Conservation (phyloP, 768 basidiomycete genomes). For the Russula virescens region DNA sequence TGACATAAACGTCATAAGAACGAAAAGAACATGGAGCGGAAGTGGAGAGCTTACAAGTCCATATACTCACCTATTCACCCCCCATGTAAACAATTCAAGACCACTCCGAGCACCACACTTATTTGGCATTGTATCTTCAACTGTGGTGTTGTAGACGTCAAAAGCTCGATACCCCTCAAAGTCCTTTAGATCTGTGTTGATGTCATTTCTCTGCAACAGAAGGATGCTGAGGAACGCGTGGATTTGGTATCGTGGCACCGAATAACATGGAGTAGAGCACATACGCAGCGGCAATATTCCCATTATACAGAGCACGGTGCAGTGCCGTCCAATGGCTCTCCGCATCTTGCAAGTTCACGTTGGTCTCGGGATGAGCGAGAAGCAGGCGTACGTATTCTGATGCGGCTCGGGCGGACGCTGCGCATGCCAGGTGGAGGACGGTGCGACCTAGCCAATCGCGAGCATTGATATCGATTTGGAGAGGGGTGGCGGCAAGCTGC, state of each 20-base stretch:
- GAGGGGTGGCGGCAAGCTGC: slow-evolving; percentile 39
- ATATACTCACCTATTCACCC: slow-evolving; percentile 46
- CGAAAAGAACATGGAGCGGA: background rate
- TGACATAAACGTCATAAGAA: slow-evolving; percentile 25
- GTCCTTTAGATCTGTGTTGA: slow-evolving; percentile 70
- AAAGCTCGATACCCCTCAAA: slow-evolving; percentile 86
- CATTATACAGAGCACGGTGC: slow-evolving; percentile 79
- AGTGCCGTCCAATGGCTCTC: slow-evolving; percentile 92
- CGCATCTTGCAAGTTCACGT: slow-evolving; percentile 71
- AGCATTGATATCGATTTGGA: slow-evolving; percentile 56
- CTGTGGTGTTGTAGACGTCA: slow-evolving; percentile 71
- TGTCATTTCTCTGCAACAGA: slow-evolving; percentile 68
- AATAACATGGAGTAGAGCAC: slow-evolving; percentile 27
- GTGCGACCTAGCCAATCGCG: slow-evolving; percentile 68
- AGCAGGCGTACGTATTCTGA: slow-evolving; percentile 75
- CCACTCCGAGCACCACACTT: slow-evolving; percentile 17
- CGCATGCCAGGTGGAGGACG: slow-evolving; percentile 76
- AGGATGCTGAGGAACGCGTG: slow-evolving; percentile 45
- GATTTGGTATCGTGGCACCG: background rate
- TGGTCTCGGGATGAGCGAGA: slow-evolving; percentile 66
- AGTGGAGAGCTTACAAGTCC: background rate
- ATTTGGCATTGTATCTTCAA: slow-evolving; percentile 21
- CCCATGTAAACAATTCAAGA: slow-evolving; percentile 82
- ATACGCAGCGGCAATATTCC: slow-evolving; percentile 66
- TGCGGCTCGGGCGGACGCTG: slow-evolving; percentile 41